Base-by-base conservation (phyloP, 331 rosid genomes). In the Acacia pycnantha region DNA sequence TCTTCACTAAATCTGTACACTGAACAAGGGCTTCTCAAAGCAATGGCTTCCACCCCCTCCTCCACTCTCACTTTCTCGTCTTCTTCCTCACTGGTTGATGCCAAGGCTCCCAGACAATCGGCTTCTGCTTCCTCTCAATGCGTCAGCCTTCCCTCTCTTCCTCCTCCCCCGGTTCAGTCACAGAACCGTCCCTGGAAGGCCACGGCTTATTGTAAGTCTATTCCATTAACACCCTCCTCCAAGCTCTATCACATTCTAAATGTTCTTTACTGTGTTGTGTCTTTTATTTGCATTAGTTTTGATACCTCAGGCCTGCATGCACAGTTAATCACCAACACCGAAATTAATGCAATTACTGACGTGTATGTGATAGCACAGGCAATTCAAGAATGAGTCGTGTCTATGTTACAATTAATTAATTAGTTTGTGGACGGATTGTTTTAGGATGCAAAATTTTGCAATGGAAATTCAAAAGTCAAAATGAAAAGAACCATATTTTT, bases 11-110 rank as follows among this genome's bases (percentile, higher is more conserved):
- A 77, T 56, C 22, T 35, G 40, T 40, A 62, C 35, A 29, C 79
- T 71, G 79, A 8, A 40, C 2, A 15, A 70, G 83, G 78, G 62
- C 54, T 79, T 74, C 37, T 16, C 24, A 15, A 12, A 54, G 10
- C 77, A 61, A 92, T 92, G 97, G 97, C 95, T 66, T 86, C 96
- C 18, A 78, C 88, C 71, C 85, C 97, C 54, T 85, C 92, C 64
- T 82, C 97, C 70, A 79, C 96, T 62, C 90, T 94, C 59, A 67
- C 96, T 15, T 77, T 94, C 78, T 94, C 97, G 37, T 89, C 97
- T 74, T 91, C 98, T 24, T 89, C 97, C 37, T 80, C 97, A 40
- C 87, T 90, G 13, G 78, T 90, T 40, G 99, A 96, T 73, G 83
- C 83, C 75, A 96, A 93, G 86, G 81, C 92, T 79, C 91, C 89